Conservation (phyloP, 2,329 filamentous ascomycete genomes). For the Aspergillus aculeatinus region DNA sequence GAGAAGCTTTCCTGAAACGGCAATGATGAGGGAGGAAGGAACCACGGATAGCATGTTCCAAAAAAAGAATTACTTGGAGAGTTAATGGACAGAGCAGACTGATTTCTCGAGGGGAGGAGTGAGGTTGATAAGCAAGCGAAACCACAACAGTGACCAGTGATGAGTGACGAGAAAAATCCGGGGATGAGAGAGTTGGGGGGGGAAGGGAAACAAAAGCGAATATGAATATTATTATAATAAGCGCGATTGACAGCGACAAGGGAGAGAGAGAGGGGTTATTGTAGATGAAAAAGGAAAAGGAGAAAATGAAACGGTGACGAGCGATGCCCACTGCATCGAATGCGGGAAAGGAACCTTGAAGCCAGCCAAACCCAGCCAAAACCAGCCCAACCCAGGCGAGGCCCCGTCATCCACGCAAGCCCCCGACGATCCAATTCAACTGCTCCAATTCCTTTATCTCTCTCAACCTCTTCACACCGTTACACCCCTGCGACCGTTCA, state of each 20-base stretch:
- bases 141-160: neutral
- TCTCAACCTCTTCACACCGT: neutral
- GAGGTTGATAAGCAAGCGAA: neutral
- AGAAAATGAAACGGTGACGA: conserved; percentile 8
- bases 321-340: neutral
- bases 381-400: conserved; percentile 14
- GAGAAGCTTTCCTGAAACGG: conserved; percentile 13
- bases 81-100: neutral
- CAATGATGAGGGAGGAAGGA: conserved; percentile 11
- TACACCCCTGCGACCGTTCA: neutral
- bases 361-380: too few relatives aligned
- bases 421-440: conserved; percentile 19
- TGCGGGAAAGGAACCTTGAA: conserved; percentile 2
- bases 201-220: neutral
- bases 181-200: conserved; percentile 2
- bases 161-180: neutral
- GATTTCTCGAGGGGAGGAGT: neutral
- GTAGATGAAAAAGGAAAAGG: conserved; percentile 7
- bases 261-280: neutral
- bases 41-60: conserved; percentile 26
- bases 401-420: conserved; percentile 28
- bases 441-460: neutral
- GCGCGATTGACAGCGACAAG: neutral
- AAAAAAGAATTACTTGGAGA: conserved; percentile 7
- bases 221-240: neutral